Evolutionary conservation across 2,329 filamentous ascomycete genomes (phyloP), one percentile per base, ranked within the genome.

Genomic region (Westerdykella aurantiaca): DNA sequence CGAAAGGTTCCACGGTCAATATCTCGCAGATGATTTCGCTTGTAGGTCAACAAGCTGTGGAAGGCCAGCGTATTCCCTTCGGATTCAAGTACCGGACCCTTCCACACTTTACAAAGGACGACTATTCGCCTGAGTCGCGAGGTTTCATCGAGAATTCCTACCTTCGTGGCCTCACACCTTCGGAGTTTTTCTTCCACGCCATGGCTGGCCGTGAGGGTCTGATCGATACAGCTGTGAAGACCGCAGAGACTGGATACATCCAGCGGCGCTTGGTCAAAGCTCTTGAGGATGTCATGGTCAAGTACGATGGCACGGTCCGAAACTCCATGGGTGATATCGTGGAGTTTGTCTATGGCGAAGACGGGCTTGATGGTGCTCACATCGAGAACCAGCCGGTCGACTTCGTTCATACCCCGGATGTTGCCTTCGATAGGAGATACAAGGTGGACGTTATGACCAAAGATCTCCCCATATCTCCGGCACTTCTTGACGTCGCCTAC

Each of bases 131-230:
- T 10, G 90, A 96, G 66, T 91, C 93, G 37, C 85, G 93, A 73
- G 93, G 93, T 34, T 98, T 98, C 63, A 93, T 98, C 16, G 93
- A 98, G 70, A 98, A 98, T 72, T 98, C 93, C 0, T 98, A 98
- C 60, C 80, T 98, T 11, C 87, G 93, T 75, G 93, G 93, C 44
- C 74, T 98, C 46, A 98, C 94, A 0, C 93, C 93, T 0, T 85
- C 87, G 1, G 93, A 98, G 58, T 98, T 98, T 73, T 98, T 96
- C 75, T 98, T 98, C 79, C 93, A 98, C 79, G 93, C 93, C 64
- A 98, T 98, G 93, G 93, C 93, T 77, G 93, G 93, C 88, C 83
- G 93, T 75, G 93, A 98, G 72, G 93, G 93, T 95, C 78, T 98
- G 43, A 98, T 98, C 58, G 93, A 98, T 78, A 98, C 93, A 41